phyloP scores from a whole-genome alignment of 768 basidiomycete species.

The Hydnomerulius pinastri region DNA sequence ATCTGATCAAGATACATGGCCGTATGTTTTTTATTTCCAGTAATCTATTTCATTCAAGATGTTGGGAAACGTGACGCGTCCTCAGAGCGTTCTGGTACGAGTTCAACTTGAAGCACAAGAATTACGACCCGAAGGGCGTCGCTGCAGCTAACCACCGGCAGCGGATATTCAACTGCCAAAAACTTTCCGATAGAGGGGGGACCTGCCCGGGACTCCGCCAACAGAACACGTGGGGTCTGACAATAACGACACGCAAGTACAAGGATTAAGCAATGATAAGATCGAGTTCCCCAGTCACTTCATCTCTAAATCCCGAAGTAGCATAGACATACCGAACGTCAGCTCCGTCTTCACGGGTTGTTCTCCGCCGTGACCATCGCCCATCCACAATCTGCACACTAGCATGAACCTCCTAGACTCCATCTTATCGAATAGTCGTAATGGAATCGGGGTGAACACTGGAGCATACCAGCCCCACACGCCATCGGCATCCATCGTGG shows the following conservation, averaged over 20 bases:
- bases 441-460: conserved; percentile 50
- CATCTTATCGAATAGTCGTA: conserved; percentile 45
- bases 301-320: conserved; percentile 42
- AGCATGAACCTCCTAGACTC: conserved; percentile 48
- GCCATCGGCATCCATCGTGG: conserved; percentile 13
- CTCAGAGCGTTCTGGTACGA: too few species aligned
- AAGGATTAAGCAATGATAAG: not conserved
- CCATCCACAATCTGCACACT: conserved; percentile 38
- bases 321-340: conserved; percentile 46
- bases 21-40: too few species aligned
- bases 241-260: too few species aligned
- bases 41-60: too few species aligned
- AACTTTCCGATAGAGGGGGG: not conserved
- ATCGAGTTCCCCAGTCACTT: not conserved
- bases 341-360: conserved; percentile 23
- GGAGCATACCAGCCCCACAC: conserved; percentile 36
- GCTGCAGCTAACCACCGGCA: too few species aligned
- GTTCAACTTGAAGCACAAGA: too few species aligned
- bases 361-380: conserved; percentile 22
- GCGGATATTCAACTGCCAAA: too few species aligned
- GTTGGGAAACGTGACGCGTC: too few species aligned
- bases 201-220: too few species aligned
- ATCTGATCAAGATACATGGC: too few species aligned
- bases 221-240: too few species aligned
- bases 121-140: too few species aligned